phyloP scores from a whole-genome alignment of 225 moss, liverwort and hornwort species.

The Thuidium tamariscinum region DNA sequence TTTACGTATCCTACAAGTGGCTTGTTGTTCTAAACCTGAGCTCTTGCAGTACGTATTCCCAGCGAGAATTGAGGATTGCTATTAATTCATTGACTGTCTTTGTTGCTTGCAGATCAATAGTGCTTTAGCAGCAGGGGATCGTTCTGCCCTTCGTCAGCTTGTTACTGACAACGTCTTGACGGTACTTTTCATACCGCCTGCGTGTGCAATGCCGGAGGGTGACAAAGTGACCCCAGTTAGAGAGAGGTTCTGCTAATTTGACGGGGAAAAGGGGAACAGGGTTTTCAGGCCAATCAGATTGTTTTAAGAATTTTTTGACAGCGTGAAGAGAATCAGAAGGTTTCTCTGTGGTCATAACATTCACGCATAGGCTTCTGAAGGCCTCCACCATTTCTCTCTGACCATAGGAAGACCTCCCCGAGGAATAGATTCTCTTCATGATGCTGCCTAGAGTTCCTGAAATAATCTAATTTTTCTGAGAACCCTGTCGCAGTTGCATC shows the following conservation, averaged over 20 bases:
- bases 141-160: slow-evolving; percentile 72
- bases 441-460: neutral
- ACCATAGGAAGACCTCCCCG: neutral
- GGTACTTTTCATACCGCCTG: slow-evolving; percentile 14
- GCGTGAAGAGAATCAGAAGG: neutral
- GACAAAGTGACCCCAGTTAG: neutral
- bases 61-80: neutral
- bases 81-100: neutral
- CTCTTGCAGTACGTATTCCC: neutral
- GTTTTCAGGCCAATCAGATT: neutral
- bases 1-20: neutral
- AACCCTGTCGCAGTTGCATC: neutral
- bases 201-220: neutral
- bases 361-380: neutral
- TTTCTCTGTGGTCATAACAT: neutral
- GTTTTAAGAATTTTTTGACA: neutral
- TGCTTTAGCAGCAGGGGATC: slow-evolving; percentile 71
- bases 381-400: neutral
- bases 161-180: slow-evolving; percentile 78
- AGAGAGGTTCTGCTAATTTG: neutral
- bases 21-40: neutral
- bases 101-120: slow-evolving; percentile 53
- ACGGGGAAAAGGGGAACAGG: neutral
- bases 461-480: neutral
- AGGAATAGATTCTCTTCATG: neutral